These are phyloP conservation scores for Irpex sp. DNA, from an alignment of 1,284 basidiomycete genomes.

Conservation along the genomic window DNA sequence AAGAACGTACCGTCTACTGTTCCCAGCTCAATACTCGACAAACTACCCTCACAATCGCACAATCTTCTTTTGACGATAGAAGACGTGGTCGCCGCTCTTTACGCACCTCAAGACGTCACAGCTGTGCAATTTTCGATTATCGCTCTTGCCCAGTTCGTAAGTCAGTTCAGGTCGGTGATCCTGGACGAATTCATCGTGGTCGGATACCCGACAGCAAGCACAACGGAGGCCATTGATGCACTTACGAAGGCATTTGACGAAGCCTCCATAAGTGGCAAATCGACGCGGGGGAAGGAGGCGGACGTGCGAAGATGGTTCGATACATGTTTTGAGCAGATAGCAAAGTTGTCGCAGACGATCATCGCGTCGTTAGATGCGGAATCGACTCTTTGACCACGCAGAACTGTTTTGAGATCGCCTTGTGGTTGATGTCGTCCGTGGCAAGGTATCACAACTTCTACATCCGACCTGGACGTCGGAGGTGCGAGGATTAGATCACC, in stretches of 20 bases:
- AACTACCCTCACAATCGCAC: slow-evolving; percentile 45
- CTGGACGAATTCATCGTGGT: not conserved
- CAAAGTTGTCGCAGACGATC: slow-evolving; percentile 22
- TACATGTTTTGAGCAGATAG: slow-evolving; percentile 58
- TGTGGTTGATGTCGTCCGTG: too few relatives aligned
- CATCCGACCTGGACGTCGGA: too few relatives aligned
- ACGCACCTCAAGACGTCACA: slow-evolving; percentile 53
- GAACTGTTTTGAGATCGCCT: not conserved
- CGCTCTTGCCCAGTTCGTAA: slow-evolving; percentile 22
- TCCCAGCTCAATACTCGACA: slow-evolving; percentile 38
- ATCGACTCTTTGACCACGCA: not conserved
- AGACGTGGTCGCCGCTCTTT: slow-evolving; percentile 60
- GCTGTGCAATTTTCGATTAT: slow-evolving; percentile 37
- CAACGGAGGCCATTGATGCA: slow-evolving; percentile 10
- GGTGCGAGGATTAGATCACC: too few relatives aligned
- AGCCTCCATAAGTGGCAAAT: slow-evolving; percentile 26
- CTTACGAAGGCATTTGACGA: slow-evolving; percentile 33
- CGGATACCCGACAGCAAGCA: not conserved
- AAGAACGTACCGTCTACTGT: slow-evolving; percentile 23
- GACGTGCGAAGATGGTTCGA: slow-evolving; percentile 49
- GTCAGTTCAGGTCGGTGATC: not conserved
- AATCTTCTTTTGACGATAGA: slow-evolving; percentile 51
- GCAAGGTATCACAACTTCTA: too few relatives aligned
- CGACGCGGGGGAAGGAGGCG: slow-evolving; percentile 24
- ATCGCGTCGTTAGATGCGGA: slow-evolving; percentile 7